phyloP scores from a whole-genome alignment of 352 stramenopile species.

The Peronospora tabacina region DNA sequence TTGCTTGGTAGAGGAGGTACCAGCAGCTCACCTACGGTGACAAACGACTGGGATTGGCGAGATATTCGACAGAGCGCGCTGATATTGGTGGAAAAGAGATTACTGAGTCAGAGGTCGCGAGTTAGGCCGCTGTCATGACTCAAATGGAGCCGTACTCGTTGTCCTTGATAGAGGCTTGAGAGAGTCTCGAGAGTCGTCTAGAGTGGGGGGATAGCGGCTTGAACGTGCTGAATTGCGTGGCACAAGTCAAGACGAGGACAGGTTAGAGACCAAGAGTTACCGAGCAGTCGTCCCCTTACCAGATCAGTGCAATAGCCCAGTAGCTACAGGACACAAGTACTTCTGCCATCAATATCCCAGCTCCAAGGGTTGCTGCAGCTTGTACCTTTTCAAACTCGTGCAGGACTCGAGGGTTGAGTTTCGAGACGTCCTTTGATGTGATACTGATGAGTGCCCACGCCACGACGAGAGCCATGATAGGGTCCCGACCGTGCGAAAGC shows the following conservation, averaged over 20 bases:
- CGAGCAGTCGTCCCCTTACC: constrained; percentile 16
- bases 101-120: constrained; percentile 15
- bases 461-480: constrained; percentile 45
- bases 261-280: constrained; percentile 13
- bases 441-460: constrained; percentile 46
- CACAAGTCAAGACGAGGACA: constrained; percentile 4
- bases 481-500: constrained; percentile 43
- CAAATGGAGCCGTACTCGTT: constrained; percentile 30
- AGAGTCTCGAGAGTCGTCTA: constrained; percentile 19
- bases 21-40: constrained; percentile 2
- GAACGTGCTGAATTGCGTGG: constrained; percentile 7
- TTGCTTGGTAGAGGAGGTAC: constrained; percentile 1
- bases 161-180: constrained; percentile 15
- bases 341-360: constrained; percentile 13
- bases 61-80: constrained; percentile 1
- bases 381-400: constrained; percentile 40
- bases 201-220: constrained; percentile 6
- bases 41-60: constrained; percentile 17
- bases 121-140: constrained; percentile 13
- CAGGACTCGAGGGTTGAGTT: constrained; percentile 14
- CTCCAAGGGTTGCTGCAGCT: constrained; percentile 32
- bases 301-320: constrained; percentile 18
- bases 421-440: constrained; percentile 31
- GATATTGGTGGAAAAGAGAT: constrained; percentile 17
- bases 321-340: not conserved